Evolutionary conservation across 768 basidiomycete species (phyloP).

Genomic region (Tulasnella sp.): DNA sequence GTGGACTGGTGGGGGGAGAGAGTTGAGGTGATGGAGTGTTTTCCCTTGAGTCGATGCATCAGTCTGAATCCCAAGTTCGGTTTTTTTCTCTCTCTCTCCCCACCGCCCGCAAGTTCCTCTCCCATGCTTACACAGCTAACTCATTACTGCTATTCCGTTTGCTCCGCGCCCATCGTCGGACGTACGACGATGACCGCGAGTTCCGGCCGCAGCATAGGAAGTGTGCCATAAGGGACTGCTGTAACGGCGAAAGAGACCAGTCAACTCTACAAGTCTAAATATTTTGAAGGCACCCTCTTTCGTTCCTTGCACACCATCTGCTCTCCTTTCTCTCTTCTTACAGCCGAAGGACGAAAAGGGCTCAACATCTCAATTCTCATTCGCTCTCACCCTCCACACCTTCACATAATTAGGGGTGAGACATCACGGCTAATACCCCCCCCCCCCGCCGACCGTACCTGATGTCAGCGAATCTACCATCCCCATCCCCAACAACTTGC

Average conservation of each 20-base stretch:
- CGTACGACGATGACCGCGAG: not conserved
- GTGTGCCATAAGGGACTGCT: not conserved
- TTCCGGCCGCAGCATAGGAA: not conserved
- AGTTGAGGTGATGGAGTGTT: not conserved
- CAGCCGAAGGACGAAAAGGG: not conserved
- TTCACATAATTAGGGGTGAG: not conserved
- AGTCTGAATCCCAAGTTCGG: not conserved
- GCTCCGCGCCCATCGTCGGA: not conserved
- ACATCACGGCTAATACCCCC: not conserved
- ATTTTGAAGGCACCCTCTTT: not conserved
- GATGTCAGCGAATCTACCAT: not conserved
- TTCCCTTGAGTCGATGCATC: not conserved
- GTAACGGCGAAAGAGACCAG: not conserved
- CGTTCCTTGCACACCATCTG: not conserved
- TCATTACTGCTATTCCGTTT: not conserved
- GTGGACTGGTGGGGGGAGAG: not conserved
- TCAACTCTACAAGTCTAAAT: slow-evolving; percentile 1
- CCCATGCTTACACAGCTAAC: not conserved
- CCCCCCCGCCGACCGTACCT: not conserved
- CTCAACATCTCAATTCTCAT: not conserved
- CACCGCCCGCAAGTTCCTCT: not conserved
- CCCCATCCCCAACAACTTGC: not conserved
- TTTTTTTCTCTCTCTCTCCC: not conserved
- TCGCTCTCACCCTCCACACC: not conserved
- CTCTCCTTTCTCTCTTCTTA: not conserved